Evolutionary conservation across 2,329 filamentous ascomycete species (phyloP).

Genomic region (Malbranchea zuffiana): DNA sequence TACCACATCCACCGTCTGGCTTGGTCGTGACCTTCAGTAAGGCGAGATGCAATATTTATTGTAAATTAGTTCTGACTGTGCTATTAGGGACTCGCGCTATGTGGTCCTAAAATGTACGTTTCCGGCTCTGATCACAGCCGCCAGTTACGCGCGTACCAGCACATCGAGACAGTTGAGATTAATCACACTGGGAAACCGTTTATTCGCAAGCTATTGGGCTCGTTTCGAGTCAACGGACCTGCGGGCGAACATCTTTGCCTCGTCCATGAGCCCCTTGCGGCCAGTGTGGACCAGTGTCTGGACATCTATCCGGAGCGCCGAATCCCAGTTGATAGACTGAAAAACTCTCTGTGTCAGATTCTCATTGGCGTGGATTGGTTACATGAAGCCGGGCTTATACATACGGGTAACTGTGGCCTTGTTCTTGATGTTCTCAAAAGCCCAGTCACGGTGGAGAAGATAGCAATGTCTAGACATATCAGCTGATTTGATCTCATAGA

Average conservation of each 20-base stretch:
- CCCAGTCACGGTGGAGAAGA: no score
- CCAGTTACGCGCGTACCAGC: conserved; percentile 36
- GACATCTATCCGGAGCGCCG: conserved; percentile 6
- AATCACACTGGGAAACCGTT: conserved; percentile 10
- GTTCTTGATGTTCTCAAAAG: no score
- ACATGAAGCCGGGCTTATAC: conserved; percentile 7
- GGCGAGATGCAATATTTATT: neutral
- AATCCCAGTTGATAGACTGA: conserved; percentile 9
- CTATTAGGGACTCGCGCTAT: neutral
- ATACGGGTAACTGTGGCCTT: conserved; percentile 5
- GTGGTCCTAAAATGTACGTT: conserved; percentile 16
- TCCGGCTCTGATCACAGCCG: conserved; percentile 22
- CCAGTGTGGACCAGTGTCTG: conserved; percentile 9
- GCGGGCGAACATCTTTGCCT: conserved; percentile 11
- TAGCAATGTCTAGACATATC: neutral
- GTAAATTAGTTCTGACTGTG: neutral
- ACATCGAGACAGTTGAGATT: conserved; percentile 19
- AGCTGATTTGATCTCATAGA: conserved; percentile 2
- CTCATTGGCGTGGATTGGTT: conserved; percentile 7
- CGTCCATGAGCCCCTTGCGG: conserved; percentile 10
- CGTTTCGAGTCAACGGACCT: conserved; percentile 10
- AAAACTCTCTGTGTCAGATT: conserved; percentile 18
- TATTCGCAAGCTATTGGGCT: conserved; percentile 9
- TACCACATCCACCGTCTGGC: conserved; percentile 15
- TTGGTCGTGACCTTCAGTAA: conserved; percentile 10